phyloP scores from a whole-genome alignment of 2,329 filamentous ascomycete species.

The Aureobasidium sp. region DNA sequence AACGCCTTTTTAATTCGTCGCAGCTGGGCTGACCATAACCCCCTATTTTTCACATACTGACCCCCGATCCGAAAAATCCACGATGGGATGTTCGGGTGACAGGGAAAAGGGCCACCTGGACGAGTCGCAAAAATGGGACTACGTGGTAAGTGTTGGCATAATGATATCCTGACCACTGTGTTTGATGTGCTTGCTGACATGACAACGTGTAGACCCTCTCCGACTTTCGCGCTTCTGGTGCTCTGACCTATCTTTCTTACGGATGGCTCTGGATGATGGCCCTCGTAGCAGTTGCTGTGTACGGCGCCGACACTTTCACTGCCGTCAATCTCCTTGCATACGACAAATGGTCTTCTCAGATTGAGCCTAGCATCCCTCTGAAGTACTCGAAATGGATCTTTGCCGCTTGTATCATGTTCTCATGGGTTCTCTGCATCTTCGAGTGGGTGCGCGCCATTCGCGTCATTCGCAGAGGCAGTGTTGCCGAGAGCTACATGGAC shows the following conservation, averaged over 20 bases:
- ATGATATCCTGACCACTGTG: neutral
- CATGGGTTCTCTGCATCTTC: slow-evolving; percentile 71
- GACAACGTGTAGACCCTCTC: slow-evolving; percentile 32
- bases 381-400: slow-evolving; percentile 90
- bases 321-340: slow-evolving; percentile 85
- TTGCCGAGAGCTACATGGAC: slow-evolving; percentile 88
- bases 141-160: slow-evolving; percentile 56
- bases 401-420: slow-evolving; percentile 81
- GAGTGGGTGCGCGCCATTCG: slow-evolving; percentile 72
- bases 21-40: slow-evolving; percentile 14
- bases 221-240: slow-evolving; percentile 80
- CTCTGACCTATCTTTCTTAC: slow-evolving; percentile 71
- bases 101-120: slow-evolving; percentile 32
- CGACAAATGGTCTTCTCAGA: slow-evolving; percentile 77
- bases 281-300: slow-evolving; percentile 71
- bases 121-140: slow-evolving; percentile 66
- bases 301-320: slow-evolving; percentile 85
- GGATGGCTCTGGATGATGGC: slow-evolving; percentile 75
- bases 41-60: neutral
- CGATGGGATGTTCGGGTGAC: slow-evolving; percentile 30
- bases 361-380: slow-evolving; percentile 70
- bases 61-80: slow-evolving; percentile 1
- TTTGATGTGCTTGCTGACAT: slow-evolving; percentile 19
- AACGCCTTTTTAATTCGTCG: neutral
- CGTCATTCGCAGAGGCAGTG: slow-evolving; percentile 75